These are phyloP conservation scores for Flaveria floridana DNA, from an alignment of 140 eudicot genomes.

Conservation along the genomic window DNA sequence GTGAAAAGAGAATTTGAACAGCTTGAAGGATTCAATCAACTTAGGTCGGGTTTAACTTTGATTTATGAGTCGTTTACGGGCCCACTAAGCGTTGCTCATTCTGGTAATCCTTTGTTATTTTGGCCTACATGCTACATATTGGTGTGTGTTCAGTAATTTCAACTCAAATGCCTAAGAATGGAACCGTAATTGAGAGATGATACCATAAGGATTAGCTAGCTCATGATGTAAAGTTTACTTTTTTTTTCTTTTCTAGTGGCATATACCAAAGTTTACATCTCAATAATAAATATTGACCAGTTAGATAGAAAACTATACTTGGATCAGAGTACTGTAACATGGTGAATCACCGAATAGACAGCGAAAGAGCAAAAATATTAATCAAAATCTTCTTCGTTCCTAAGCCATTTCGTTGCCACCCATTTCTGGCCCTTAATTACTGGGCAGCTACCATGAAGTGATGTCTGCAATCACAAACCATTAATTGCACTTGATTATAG, in stretches of 20 bases:
- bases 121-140: background rate
- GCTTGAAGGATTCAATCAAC: too few relatives aligned
- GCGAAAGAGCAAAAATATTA: slow-evolving; percentile 13
- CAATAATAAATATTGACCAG: background rate
- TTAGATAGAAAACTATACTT: background rate
- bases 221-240: background rate
- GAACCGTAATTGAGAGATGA: background rate
- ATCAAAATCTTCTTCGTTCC: slow-evolving; percentile 73
- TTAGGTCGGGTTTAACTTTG: too few relatives aligned
- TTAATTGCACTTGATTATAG: background rate
- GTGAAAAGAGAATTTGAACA: too few relatives aligned
- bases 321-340: background rate
- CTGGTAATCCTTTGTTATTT: too few relatives aligned
- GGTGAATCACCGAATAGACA: slow-evolving; percentile 2
- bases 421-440: slow-evolving; percentile 91
- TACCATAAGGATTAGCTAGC: background rate
- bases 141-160: background rate
- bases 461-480: slow-evolving; percentile 51
- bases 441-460: slow-evolving; percentile 98
- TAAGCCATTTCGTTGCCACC: slow-evolving; percentile 99
- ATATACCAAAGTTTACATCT: background rate
- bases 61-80: too few relatives aligned
- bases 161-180: too few relatives aligned
- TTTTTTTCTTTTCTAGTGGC: too few relatives aligned
- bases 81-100: too few relatives aligned